A percentile compares a stretch with the other conserved stretches of the same genome.
Evolutionary conservation across 2,329 filamentous ascomycete genomes (phyloP).

Genomic region (Pseudogymnoascus sp.): DNA sequence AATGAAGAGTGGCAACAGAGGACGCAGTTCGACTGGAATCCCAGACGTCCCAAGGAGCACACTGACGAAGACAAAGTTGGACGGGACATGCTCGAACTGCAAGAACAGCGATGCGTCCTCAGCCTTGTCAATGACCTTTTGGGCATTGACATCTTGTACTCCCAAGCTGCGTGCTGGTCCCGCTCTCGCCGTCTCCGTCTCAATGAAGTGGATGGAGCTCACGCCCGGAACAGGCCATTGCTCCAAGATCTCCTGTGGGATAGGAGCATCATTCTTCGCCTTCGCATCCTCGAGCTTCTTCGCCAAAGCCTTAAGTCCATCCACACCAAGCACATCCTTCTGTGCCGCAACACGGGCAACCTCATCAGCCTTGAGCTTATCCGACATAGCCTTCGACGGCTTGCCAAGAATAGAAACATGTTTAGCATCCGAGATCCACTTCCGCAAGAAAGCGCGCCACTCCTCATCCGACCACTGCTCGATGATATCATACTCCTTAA

Average conservation of each 20-base stretch:
- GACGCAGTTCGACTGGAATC: constrained; percentile 74
- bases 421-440: constrained; percentile 76
- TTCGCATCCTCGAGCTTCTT: constrained; percentile 76
- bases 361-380: constrained; percentile 75
- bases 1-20: constrained; percentile 73
- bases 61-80: constrained; percentile 82
- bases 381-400: constrained; percentile 71
- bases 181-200: constrained; percentile 74
- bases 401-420: constrained; percentile 85
- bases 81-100: constrained; percentile 93
- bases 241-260: constrained; percentile 74
- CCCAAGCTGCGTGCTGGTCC: constrained; percentile 70
- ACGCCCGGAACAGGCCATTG: constrained; percentile 75
- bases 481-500: constrained; percentile 58
- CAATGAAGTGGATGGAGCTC: constrained; percentile 91
- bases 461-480: constrained; percentile 74
- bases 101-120: constrained; percentile 65
- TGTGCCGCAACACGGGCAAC: constrained; percentile 69
- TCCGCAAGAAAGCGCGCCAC: constrained; percentile 75
- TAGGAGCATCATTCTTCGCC: constrained; percentile 77
- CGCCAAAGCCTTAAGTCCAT: constrained; percentile 68
- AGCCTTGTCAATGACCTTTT: constrained; percentile 67
- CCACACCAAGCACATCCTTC: constrained; percentile 70
- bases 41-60: constrained; percentile 71
- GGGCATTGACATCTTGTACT: constrained; percentile 57